Base-by-base conservation (phyloP, 371 early-diverging fungal genomes). In the Mortierella sp. region DNA sequence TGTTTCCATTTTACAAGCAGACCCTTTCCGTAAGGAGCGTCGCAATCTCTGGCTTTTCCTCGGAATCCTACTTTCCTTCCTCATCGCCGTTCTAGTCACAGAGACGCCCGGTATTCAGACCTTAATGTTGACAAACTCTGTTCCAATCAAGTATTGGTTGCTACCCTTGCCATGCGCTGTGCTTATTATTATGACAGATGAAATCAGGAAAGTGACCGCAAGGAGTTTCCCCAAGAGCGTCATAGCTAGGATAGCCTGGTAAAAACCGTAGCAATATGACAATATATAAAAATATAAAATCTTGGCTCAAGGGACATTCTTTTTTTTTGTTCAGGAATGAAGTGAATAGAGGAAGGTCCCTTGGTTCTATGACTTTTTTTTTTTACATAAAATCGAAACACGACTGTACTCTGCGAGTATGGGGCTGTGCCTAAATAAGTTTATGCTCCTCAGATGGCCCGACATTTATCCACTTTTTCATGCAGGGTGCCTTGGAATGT, bases 111-210 rank as follows among this genome's bases (percentile, higher is more conserved):
- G 87, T 17, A 86, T 90, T 59, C 89, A 93, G 43, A 47, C 53
- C 23, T 77, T 90, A 19, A 89, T 95, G 49, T 64, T 83, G n/a
- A 93, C 93, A 0, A 77, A 84, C n/a, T 84, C 86, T 4, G 87
- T 95, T 26, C 94, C 94, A 9, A 80, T 86, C 29, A 76, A 88
- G 82, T 92, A 85, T 74, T 95, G 93, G 91, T 87, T 92, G 68
- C 81, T 93, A 49, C 92, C 94, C 1, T 72, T 91, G 51, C 91
- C 88, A 1, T 89, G 89, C 76, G 89, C 89, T 1, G 51, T 83
- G 1, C 82, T 86, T 35, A 84, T 90, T 53, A 54, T 90, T 35
- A n/a, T 84, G 29, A 83, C 86, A 61, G 92, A 90, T 70, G 91
- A 91, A 72, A 31, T 65, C 7, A 75, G 92, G 32, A 92, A 92